Evolutionary conservation across 179 eudicot species (phyloP), one percentile per base, ranked within the genome.

Genomic region (Silene coronaria): DNA sequence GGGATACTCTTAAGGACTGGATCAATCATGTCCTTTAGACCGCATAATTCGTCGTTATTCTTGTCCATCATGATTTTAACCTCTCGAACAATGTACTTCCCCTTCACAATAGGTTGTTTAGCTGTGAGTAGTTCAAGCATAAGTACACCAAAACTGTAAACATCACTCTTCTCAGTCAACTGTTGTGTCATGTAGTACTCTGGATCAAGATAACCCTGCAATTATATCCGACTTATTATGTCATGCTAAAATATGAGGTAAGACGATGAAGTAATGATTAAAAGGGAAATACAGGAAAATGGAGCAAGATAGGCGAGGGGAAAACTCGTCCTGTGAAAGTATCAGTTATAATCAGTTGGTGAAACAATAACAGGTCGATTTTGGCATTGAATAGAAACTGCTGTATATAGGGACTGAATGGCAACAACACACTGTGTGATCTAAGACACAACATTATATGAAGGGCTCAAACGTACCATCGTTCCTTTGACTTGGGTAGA

Each of bases 401-500:
- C 32, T 28, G 32, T 28, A 28, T 23, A 13, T 24, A 61, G 12
- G 12, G 30, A 13, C 10, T 61, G 4, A 22, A 24, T 61, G 27
- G 0, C 32, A 63, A 24, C 16, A 63, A 28, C 3, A 28, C 32
- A 28, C 3, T 0, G 48, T 28, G 5, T 48, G 32, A 6, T 42
- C 51, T 10, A 16, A 28, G 12, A 67, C 22, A 10, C 45, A 67
- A 24, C 9, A 51, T 24, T 23, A 12, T 53, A 4, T 3, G 26
- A 71, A 71, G 24, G 3, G 2, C 23, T 5, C 26, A 34, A 67
- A 5, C 81, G 75, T 77, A 92, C 98, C 89, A 94, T 72, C 3
- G 98, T 94, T 81, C 98, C 98, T 82, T 94, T 94, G 53, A 94
- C 96, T 81, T 90, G 97, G 77, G 98, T 94, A 30, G 98, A 92